phyloP scores from a whole-genome alignment of 192 early-diverging fungal genomes.

The Pecoramyces ruminantium region DNA sequence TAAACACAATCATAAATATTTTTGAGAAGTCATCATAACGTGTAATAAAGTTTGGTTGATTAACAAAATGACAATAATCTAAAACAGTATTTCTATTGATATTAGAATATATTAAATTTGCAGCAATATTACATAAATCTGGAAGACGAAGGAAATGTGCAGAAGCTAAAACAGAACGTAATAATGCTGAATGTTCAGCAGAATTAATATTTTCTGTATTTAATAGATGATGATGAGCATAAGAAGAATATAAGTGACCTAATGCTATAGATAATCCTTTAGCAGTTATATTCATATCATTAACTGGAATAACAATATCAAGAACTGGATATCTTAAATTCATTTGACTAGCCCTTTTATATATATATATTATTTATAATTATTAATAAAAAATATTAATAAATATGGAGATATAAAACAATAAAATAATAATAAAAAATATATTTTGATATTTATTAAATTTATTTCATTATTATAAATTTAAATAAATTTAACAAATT shows the following conservation, averaged over 20 bases:
- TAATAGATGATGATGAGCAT: constrained; percentile 8
- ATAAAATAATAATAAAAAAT: no score
- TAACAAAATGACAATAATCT: constrained; percentile 28
- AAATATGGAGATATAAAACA: no score
- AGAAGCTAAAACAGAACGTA: constrained; percentile 25
- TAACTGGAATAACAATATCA: constrained; percentile 13
- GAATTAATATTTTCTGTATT: not conserved
- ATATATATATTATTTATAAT: not conserved
- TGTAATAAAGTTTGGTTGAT: constrained; percentile 10
- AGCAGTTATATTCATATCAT: constrained; percentile 28
- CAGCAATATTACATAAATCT: constrained; percentile 16
- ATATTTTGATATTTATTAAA: no score
- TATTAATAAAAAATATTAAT: no score
- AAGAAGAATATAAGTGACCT: constrained; percentile 30
- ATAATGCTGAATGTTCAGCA: constrained; percentile 10
- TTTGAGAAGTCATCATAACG: constrained; percentile 3
- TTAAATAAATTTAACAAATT: no score
- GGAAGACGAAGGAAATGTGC: constrained; percentile 23
- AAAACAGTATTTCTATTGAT: constrained; percentile 16
- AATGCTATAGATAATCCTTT: constrained; percentile 30
- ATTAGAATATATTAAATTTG: constrained; percentile 23
- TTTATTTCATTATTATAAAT: no score
- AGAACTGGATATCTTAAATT: not conserved
- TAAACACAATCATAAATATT: constrained; percentile 29
- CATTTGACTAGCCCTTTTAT: not conserved